Evolutionary conservation across 768 basidiomycete species (phyloP), one percentile per base, ranked within the genome.

Genomic region (Naematelia encephala): DNA sequence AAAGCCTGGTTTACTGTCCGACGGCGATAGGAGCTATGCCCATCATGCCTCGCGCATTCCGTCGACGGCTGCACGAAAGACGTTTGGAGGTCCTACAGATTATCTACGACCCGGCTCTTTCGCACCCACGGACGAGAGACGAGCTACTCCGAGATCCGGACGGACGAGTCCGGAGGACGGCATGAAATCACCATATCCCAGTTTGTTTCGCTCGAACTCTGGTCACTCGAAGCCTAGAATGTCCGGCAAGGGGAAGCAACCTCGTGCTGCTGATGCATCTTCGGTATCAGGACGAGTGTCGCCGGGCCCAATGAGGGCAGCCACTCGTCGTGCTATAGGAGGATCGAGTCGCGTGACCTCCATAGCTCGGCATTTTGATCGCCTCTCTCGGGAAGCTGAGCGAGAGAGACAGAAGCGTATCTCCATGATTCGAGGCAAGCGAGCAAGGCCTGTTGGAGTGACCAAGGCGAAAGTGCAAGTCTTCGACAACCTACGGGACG

Each of bases 1-100:
- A 2, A 39, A 26, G 85, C 84, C 62, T 78, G 84, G 39, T 86
- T 87, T 8, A 81, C 81, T 10, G 21, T 93, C 91, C 4, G 92
- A 94, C 72, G 90, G 90, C 54, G 92, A 94, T 78, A 85, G 88
- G 56, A 85, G 91, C 48, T 94, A 93, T 77, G 91, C 91, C 2
- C 89, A 87, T n/a, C 92, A 92, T 70, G 86, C 91, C 58, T 91
- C 90, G 1, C 87, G 90, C 1, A 68, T 68, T 2, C 66, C 68
- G 12, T 66, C 64, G 11, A 57, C 26, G n/a, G 48, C 30, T 13
- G 61, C 46, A 10, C 28, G 61, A 49, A 42, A 51, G 28, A 47
- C 53, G 3, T n/a, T 39, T 4, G 56, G 19, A 19, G 58, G 52
- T n/a, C 52, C 48, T 4, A 34, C 47, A 5, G 59, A 60, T 28